Evolutionary conservation across 805 yeast species (phyloP).

Genomic region (Kuraishia cidri): DNA sequence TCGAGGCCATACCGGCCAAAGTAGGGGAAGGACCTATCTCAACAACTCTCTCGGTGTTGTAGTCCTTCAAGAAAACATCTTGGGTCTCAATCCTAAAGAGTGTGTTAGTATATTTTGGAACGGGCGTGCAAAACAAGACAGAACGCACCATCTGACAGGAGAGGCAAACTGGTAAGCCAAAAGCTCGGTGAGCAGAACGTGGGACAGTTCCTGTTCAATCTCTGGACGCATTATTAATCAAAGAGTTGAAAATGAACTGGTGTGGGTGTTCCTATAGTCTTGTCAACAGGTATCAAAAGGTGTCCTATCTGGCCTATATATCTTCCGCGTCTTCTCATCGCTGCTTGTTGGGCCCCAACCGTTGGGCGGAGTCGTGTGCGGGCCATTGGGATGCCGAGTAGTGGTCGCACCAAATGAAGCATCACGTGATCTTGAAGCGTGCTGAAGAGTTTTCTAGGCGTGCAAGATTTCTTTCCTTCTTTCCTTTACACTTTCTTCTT

Average conservation of each 20-base stretch:
- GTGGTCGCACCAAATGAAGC: no score
- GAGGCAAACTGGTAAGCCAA: conserved; percentile 98
- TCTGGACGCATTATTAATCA: conserved; percentile 67
- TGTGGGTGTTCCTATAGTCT: background rate
- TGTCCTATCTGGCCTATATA: background rate
- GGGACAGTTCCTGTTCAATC: conserved; percentile 96
- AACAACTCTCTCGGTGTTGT: conserved; percentile 93
- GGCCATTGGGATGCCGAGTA: no score
- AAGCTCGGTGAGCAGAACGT: conserved; percentile 86
- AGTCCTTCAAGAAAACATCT: conserved; percentile 90
- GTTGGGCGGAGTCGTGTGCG: conserved; percentile 1
- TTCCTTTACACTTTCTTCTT: no score
- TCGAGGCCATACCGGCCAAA: conserved; percentile 95
- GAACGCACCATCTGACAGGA: conserved; percentile 91
- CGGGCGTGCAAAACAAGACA: background rate
- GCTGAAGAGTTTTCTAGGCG: no score
- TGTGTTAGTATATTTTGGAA: background rate
- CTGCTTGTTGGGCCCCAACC: background rate
- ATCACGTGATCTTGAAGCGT: no score
- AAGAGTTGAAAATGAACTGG: background rate
- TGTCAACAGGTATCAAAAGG: no score
- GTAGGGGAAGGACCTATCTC: conserved; percentile 99
- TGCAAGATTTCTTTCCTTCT: no score
- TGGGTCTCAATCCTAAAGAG: conserved; percentile 76
- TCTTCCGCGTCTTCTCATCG: no score